Evolutionary conservation across 208 protist species (phyloP).

Genomic region (Strigomonas oncopelti): DNA sequence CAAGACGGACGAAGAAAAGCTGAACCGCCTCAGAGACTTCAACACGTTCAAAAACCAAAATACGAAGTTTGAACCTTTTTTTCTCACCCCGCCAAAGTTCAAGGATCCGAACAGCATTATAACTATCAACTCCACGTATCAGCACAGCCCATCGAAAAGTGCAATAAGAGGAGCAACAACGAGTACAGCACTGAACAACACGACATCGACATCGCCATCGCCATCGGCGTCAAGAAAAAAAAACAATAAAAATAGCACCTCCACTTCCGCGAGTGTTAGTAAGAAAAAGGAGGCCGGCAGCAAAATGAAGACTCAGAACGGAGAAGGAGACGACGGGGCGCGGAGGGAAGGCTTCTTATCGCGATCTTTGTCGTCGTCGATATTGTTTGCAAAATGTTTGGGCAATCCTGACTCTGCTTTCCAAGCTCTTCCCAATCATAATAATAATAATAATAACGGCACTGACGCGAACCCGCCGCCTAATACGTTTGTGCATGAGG

Average conservation of each 20-base stretch:
- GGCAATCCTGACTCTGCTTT: neutral
- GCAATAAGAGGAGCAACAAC: no score
- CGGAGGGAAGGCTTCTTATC: no score
- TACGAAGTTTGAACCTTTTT: slow-evolving; percentile 48
- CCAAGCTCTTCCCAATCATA: neutral
- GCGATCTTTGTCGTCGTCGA: no score
- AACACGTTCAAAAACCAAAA: slow-evolving; percentile 28
- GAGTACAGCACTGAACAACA: no score
- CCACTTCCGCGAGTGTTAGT: neutral
- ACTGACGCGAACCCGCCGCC: neutral
- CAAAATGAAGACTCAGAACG: no score
- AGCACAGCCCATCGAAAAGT: neutral
- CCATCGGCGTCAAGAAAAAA: neutral
- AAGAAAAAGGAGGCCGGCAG: neutral
- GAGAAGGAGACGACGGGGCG: no score
- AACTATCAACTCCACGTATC: no score
- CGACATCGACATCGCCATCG: neutral
- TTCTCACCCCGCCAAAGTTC: slow-evolving; percentile 17
- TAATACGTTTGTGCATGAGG: slow-evolving; percentile 28
- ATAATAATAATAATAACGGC: slow-evolving; percentile 1
- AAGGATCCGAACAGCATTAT: no score
- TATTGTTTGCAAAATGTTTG: no score
- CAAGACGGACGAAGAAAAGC: slow-evolving; percentile 36
- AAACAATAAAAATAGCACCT: neutral
- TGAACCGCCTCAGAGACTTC: slow-evolving; percentile 27